Percentiles rank a stretch among this genome's conserved stretches.
These are phyloP conservation scores for Zizania latifolia DNA, from an alignment of 176 grass and related monocot species.

Conservation along the genomic window DNA sequence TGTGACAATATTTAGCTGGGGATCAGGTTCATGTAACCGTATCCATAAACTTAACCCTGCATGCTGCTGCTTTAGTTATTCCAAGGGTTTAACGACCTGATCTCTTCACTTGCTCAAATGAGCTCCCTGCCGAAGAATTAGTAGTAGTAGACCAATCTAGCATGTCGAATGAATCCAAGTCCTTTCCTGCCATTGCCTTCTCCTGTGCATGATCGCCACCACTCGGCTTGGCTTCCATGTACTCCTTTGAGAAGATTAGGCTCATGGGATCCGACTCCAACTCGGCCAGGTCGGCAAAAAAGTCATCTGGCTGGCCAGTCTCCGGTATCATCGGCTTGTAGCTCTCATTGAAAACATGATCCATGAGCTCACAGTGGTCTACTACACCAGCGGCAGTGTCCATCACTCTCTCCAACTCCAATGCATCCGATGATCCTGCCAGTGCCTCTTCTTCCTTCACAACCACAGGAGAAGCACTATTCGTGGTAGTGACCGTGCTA, in stretches of 20 bases:
- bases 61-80: no score
- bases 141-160: constrained; percentile 62
- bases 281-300: constrained; percentile 77
- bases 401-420: constrained; percentile 47
- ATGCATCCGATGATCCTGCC: constrained; percentile 37
- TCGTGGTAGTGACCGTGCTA: constrained; percentile 3
- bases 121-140: constrained; percentile 34
- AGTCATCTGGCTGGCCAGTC: constrained; percentile 59
- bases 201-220: constrained; percentile 34
- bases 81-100: constrained; percentile 41
- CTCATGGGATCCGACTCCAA: constrained; percentile 83
- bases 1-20: constrained; percentile 29
- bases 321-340: constrained; percentile 73
- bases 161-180: constrained; percentile 60
- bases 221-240: constrained; percentile 48
- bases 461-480: constrained; percentile 13
- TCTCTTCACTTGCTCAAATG: constrained; percentile 52
- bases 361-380: constrained; percentile 43
- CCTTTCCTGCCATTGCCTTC: constrained; percentile 36
- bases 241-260: constrained; percentile 85
- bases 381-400: constrained; percentile 17
- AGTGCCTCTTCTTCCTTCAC: constrained; percentile 47
- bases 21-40: constrained; percentile 29
- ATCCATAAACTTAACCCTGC: constrained; percentile 5
- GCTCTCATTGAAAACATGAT: constrained; percentile 53